Conservation (phyloP, 208 protist genomes). For the Wallacemonas sp. region DNA sequence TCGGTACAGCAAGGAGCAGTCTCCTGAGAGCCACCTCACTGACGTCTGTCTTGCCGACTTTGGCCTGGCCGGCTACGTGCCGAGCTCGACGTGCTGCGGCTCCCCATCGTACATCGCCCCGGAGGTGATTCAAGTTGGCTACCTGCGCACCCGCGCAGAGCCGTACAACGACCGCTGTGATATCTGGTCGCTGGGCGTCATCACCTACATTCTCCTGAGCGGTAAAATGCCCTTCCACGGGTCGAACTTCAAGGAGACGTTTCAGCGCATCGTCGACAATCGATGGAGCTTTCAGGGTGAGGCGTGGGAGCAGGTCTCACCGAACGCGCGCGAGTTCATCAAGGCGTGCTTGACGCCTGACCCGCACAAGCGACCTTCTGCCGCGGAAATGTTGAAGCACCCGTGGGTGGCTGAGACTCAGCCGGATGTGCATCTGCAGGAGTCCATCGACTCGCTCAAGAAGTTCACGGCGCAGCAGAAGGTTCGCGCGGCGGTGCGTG, state of each 20-base stretch:
- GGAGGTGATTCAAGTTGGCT: slow-evolving; percentile 76
- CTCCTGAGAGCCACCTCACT: slow-evolving; percentile 43
- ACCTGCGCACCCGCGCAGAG: slow-evolving; percentile 37
- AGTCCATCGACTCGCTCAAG: slow-evolving; percentile 43
- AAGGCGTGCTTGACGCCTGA: slow-evolving; percentile 57
- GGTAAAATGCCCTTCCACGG: slow-evolving; percentile 79
- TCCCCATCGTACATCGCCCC: slow-evolving; percentile 81
- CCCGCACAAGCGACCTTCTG: slow-evolving; percentile 63
- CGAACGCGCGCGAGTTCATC: slow-evolving; percentile 60
- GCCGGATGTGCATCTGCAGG: slow-evolving; percentile 46
- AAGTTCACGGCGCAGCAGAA: slow-evolving; percentile 67
- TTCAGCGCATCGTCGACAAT: slow-evolving; percentile 54
- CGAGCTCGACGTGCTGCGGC: slow-evolving; percentile 73
- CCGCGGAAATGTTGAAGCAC: slow-evolving; percentile 56
- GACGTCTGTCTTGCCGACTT: slow-evolving; percentile 97
- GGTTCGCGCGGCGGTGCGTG: slow-evolving; percentile 57
- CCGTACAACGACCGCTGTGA: slow-evolving; percentile 79
- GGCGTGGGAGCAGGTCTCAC: slow-evolving; percentile 54
- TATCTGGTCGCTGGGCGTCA: slow-evolving; percentile 86
- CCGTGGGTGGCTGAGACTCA: slow-evolving; percentile 52
- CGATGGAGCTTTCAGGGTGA: slow-evolving; percentile 51
- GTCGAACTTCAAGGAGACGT: slow-evolving; percentile 59
- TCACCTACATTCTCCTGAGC: slow-evolving; percentile 76
- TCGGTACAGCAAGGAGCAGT: slow-evolving; percentile 85
- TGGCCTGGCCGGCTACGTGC: slow-evolving; percentile 91